phyloP scores from a whole-genome alignment of 164 flowering plant species.

The Stephania yunnanensis region DNA sequence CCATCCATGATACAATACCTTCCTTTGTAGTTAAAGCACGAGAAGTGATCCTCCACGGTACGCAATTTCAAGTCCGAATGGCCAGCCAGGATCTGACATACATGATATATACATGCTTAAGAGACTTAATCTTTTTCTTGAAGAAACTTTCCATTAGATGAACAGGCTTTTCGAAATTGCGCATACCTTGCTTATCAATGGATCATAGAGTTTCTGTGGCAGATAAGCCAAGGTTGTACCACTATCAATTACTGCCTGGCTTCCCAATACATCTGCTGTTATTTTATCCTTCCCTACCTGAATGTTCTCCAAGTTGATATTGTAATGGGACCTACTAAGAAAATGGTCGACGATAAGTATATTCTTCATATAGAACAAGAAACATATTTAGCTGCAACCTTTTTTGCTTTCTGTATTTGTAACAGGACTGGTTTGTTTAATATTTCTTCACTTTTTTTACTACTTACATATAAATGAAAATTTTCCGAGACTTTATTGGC shows the following conservation, averaged over 20 bases:
- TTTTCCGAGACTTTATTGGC: too few relatives aligned
- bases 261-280: conserved; percentile 55
- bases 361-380: background rate
- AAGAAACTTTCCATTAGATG: background rate
- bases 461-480: background rate
- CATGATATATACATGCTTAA: background rate
- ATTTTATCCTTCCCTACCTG: conserved; percentile 66
- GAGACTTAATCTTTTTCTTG: background rate
- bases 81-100: conserved; percentile 34
- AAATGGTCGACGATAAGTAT: conserved; percentile 16
- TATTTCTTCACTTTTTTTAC: background rate
- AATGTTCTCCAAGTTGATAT: conserved; percentile 61
- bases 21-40: conserved; percentile 55
- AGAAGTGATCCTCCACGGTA: conserved; percentile 46
- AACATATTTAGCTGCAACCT: too few relatives aligned
- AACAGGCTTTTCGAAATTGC: background rate
- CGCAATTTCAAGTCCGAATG: conserved; percentile 47
- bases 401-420: background rate
- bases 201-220: conserved; percentile 46
- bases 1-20: conserved; percentile 34
- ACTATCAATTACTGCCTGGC: conserved; percentile 77
- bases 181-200: conserved; percentile 41
- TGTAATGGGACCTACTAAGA: conserved; percentile 82
- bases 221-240: conserved; percentile 93
- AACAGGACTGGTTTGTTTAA: background rate